Evolutionary conservation across 75 land plant genomes (phyloP).

Genomic region (Selaginella tamariscina): DNA sequence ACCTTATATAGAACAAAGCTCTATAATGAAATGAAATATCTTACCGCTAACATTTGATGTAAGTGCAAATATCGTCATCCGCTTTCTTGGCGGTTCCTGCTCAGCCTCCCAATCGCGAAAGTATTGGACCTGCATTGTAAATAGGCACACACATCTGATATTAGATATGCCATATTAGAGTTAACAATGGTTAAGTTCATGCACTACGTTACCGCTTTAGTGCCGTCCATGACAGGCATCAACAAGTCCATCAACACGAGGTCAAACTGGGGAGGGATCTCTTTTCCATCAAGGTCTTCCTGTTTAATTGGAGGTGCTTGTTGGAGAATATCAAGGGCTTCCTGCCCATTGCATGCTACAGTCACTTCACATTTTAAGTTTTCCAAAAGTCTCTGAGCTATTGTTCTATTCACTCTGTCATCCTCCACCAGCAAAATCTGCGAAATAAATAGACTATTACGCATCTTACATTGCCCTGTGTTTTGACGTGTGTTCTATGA

Average conservation of each 20-base stretch:
- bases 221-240: conserved; percentile 28
- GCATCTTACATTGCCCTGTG: too few species aligned
- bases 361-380: conserved; percentile 20
- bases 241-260: conserved; percentile 25
- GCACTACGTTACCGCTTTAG: conserved; percentile 21
- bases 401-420: conserved; percentile 16
- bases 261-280: conserved; percentile 22
- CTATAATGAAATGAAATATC: not conserved
- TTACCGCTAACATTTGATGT: conserved; percentile 27
- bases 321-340: conserved; percentile 19
- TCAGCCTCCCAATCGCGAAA: conserved; percentile 27
- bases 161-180: too few species aligned
- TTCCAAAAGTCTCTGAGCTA: conserved; percentile 18
- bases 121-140: conserved; percentile 14
- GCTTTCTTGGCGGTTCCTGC: conserved; percentile 24
- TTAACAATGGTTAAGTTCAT: too few species aligned
- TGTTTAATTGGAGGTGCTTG: conserved; percentile 5
- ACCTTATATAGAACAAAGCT: too few species aligned
- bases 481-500: too few species aligned
- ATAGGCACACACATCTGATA: not conserved
- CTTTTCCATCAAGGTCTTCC: conserved; percentile 5
- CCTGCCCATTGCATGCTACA: conserved; percentile 21
- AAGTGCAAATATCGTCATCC: conserved; percentile 22
- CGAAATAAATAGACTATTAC: not conserved
- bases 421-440: conserved; percentile 29